A percentile compares a stretch with the other conserved stretches of the same genome.
Evolutionary conservation across 1,139 yeast genomes (phyloP).

Genomic region (Yamadazyma diddensiae): DNA sequence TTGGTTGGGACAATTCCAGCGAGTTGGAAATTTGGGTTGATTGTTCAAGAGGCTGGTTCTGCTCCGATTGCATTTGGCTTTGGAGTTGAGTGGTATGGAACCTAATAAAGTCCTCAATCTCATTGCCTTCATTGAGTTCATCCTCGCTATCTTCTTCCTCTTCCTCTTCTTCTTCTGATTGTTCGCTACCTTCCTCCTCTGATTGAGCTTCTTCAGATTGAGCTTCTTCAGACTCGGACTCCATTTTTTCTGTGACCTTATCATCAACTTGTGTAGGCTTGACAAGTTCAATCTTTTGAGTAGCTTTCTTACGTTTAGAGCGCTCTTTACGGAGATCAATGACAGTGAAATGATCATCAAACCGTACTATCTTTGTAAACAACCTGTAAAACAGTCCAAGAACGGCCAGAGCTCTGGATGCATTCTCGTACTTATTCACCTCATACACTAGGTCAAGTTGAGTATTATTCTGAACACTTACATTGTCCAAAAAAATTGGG

Average conservation of each 20-base stretch:
- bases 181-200: conserved; percentile 5
- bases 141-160: conserved; percentile 6
- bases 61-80: conserved; percentile 8
- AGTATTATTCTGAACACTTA: conserved; percentile 5
- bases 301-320: background rate
- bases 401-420: conserved; percentile 8
- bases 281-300: conserved; percentile 3
- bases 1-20: too few species aligned
- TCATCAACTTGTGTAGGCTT: background rate
- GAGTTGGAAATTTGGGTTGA: background rate
- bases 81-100: conserved; percentile 24
- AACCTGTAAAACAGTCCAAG: conserved; percentile 6
- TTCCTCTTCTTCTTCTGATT: conserved; percentile 7
- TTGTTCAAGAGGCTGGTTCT: background rate
- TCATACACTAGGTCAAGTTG: conserved; percentile 4
- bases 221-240: background rate
- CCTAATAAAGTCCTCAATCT: conserved; percentile 30
- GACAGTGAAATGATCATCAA: conserved; percentile 1
- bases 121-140: conserved; percentile 20
- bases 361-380: conserved; percentile 1
- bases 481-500: conserved; percentile 29
- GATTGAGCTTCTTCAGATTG: background rate
- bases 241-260: background rate
- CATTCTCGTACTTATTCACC: conserved; percentile 8
- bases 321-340: background rate